These are phyloP conservation scores for Fagus crenata DNA, from an alignment of 306 rosid species.

Conservation along the genomic window DNA sequence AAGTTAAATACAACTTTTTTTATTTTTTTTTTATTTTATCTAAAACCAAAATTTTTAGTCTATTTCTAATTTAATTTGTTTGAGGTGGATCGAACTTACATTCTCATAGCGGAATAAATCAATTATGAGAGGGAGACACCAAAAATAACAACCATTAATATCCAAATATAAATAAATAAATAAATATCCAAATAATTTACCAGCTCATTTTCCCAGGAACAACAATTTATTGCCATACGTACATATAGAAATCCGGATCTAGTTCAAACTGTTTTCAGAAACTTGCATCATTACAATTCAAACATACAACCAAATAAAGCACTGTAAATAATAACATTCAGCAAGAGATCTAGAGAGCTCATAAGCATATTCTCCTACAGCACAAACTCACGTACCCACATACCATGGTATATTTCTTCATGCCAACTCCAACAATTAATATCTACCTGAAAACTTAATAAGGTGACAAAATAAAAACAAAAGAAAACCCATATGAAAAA, in stretches of 20 bases:
- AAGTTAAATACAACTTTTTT: too few relatives aligned
- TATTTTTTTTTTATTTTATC: too few relatives aligned
- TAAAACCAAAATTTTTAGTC: too few relatives aligned
- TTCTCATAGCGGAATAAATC: too few relatives aligned
- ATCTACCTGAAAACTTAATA: background rate
- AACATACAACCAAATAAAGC: conserved; percentile 29
- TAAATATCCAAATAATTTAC: conserved; percentile 30
- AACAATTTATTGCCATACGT: conserved; percentile 41
- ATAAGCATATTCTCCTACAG: conserved; percentile 16
- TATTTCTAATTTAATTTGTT: too few relatives aligned
- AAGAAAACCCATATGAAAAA: background rate
- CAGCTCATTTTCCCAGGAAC: conserved; percentile 23
- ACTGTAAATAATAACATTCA: conserved; percentile 11
- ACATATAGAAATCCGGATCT: conserved; percentile 44
- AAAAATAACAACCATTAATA: background rate
- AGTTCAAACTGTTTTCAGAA: conserved; percentile 24
- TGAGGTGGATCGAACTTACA: too few relatives aligned
- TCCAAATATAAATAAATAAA: conserved; percentile 6
- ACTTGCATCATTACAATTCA: conserved; percentile 23
- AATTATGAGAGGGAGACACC: too few relatives aligned
- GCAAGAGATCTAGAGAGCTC: background rate
- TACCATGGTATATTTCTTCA: conserved; percentile 6
- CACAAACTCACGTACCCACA: conserved; percentile 18
- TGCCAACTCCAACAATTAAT: conserved; percentile 25
- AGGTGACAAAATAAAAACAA: conserved; percentile 5